phyloP scores from a whole-genome alignment of 1,284 basidiomycete species.

The Prillingera fragicola region DNA sequence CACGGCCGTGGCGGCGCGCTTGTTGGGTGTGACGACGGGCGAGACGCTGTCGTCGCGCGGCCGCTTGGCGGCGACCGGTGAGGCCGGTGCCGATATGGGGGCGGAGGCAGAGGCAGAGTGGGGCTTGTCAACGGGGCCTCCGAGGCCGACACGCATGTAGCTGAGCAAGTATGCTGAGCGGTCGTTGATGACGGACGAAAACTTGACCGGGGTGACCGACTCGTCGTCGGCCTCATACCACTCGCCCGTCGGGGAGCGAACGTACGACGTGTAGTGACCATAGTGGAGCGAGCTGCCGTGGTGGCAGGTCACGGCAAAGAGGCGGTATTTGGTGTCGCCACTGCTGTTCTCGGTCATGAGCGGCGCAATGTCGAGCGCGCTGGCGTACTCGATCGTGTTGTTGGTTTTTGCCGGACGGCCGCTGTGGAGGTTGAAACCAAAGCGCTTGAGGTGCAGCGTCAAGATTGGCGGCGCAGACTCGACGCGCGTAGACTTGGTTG shows the following conservation, averaged over 20 bases:
- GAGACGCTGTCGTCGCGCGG: conserved; percentile 49
- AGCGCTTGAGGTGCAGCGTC: conserved; percentile 95
- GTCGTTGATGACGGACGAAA: conserved; percentile 54
- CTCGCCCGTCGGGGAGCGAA: conserved; percentile 63
- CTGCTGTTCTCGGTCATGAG: conserved; percentile 73
- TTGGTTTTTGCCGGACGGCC: conserved; percentile 78
- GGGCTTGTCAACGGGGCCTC: conserved; percentile 2
- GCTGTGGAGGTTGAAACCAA: conserved; percentile 49
- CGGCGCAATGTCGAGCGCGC: conserved; percentile 66
- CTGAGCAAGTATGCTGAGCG: conserved; percentile 90
- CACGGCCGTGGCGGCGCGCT: conserved; percentile 9
- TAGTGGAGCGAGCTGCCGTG: conserved; percentile 88
- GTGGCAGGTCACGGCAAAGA: conserved; percentile 92
- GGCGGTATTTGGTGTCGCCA: conserved; percentile 67
- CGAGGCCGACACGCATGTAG: conserved; percentile 60
- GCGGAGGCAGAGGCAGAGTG: neutral
- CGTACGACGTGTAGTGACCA: conserved; percentile 89
- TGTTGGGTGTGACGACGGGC: conserved; percentile 52
- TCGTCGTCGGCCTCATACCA: conserved; percentile 98
- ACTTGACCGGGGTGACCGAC: conserved; percentile 53
- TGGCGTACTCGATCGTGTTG: conserved; percentile 70
- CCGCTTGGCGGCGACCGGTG: conserved; percentile 11
- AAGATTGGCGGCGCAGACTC: conserved; percentile 84
- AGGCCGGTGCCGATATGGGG: neutral
- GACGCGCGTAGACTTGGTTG: conserved; percentile 55